These are phyloP conservation scores for Ceratocystis albifundus DNA, from an alignment of 2,329 filamentous ascomycete species.

Conservation along the genomic window DNA sequence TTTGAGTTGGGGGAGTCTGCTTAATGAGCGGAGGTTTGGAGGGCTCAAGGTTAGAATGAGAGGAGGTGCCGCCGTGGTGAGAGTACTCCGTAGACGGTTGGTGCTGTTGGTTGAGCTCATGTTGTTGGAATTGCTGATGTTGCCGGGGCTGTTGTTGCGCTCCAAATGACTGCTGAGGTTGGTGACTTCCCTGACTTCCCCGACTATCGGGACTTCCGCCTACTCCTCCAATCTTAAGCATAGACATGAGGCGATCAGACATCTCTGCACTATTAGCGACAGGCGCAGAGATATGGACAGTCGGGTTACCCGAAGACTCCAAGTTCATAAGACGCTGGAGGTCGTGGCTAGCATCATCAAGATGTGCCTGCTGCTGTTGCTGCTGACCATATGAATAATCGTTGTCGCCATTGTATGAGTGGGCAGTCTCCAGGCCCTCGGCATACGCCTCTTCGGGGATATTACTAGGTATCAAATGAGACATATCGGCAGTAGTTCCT, in stretches of 20 bases:
- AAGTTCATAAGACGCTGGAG: constrained; percentile 46
- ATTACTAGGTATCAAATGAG: constrained; percentile 28
- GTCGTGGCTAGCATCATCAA: constrained; percentile 42
- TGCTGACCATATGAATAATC: constrained; percentile 7
- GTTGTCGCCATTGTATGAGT: neutral
- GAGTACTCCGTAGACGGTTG: constrained; percentile 46
- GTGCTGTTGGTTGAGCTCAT: constrained; percentile 29
- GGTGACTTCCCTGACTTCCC: neutral
- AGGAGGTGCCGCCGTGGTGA: constrained; percentile 36
- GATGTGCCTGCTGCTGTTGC: constrained; percentile 32
- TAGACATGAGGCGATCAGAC: constrained; percentile 17
- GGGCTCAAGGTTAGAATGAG: constrained; percentile 45
- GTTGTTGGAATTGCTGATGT: constrained; percentile 5
- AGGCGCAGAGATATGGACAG: constrained; percentile 16
- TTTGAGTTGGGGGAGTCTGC: constrained; percentile 28
- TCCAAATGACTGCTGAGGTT: constrained; percentile 2
- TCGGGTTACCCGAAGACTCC: constrained; percentile 11
- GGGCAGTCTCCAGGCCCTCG: constrained; percentile 25
- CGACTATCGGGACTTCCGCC: neutral
- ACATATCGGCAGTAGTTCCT: constrained; percentile 32
- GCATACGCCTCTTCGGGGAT: constrained; percentile 41
- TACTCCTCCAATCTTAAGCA: constrained; percentile 18
- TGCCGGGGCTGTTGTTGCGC: constrained; percentile 1
- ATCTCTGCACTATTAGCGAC: constrained; percentile 15
- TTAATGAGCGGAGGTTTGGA: constrained; percentile 33